Base-by-base conservation (phyloP, 371 early-diverging fungal species). In the Mycotypha africana region DNA sequence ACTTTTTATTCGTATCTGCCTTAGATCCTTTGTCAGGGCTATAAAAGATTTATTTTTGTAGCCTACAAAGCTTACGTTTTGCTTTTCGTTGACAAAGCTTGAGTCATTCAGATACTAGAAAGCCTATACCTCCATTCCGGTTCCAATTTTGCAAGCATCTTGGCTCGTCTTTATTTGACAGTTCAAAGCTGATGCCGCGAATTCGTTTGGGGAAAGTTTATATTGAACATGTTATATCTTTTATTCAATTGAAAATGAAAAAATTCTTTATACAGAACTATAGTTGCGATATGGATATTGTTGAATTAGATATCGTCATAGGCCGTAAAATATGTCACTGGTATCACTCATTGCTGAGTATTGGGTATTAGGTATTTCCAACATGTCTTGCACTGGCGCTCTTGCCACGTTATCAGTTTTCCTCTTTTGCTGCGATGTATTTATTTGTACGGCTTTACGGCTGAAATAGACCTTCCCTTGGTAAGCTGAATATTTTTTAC, bases 81-180 rank as follows among this genome's bases (percentile, higher is more conserved):
- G 59, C 51, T 53, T 38, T 56, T 51, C 51, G 50, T 67, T 67
- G 67, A 67, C 60, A 67, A 60, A 67, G 67, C 67, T 54, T 67
- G 67, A 67, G 67, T 67, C 67, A 67, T 67, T 51, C 63, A 62
- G 67, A 62, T 58, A 67, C 63, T 42, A 67, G 67, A 67, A 48
- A 41, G 38, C 52, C 20, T 67, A 56, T 67, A 67, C 67, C 67
- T 67, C 67, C 67, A 62, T 45, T 36, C 28, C 40, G 67, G 41
- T 67, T n/a, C 67, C 67, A 43, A 44, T 34, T 53, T 41, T 44
- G 49, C 34, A 41, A 24, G 42, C 20, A 32, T 33, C 36, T 43
- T 15, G 31, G 23, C 43, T 45, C 9, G 25, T 32, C 14, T 24
- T 41, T 49, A 40, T 44, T 1, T 22, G 17, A 42, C 41, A 21